These are phyloP conservation scores for Aspergillus melleus DNA, from an alignment of 2,329 filamentous ascomycete genomes.

Conservation along the genomic window DNA sequence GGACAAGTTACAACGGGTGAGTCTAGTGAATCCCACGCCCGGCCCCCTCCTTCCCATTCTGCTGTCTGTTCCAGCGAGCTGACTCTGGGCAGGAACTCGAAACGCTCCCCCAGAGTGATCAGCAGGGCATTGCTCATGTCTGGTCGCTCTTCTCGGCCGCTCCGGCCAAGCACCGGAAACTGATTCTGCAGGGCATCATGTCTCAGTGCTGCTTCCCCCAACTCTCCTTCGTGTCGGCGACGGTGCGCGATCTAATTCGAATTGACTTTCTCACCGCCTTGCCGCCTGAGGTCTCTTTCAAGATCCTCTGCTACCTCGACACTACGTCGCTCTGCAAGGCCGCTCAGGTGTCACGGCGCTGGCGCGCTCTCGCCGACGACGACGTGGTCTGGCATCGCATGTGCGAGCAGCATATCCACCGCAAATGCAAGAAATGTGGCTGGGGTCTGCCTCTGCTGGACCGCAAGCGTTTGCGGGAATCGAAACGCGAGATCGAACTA, in stretches of 20 bases:
- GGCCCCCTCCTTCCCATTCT: not conserved
- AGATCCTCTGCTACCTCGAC: slow-evolving; percentile 89
- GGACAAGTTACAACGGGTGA: slow-evolving; percentile 85
- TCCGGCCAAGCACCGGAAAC: slow-evolving; percentile 85
- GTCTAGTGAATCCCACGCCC: slow-evolving; percentile 30
- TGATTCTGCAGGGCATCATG: slow-evolving; percentile 96
- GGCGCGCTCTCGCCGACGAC: slow-evolving; percentile 89
- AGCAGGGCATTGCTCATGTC: slow-evolving; percentile 93
- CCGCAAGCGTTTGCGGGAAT: slow-evolving; percentile 79
- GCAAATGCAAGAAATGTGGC: slow-evolving; percentile 91
- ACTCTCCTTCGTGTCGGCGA: slow-evolving; percentile 85
- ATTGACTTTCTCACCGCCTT: slow-evolving; percentile 94
- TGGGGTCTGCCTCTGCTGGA: slow-evolving; percentile 92
- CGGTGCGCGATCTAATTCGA: slow-evolving; percentile 90
- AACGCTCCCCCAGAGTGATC: slow-evolving; percentile 76
- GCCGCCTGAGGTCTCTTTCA: slow-evolving; percentile 86
- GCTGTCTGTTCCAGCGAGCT: not conserved
- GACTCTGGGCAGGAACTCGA: slow-evolving; percentile 69
- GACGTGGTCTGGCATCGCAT: slow-evolving; percentile 98
- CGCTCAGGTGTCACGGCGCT: slow-evolving; percentile 85
- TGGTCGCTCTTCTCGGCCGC: slow-evolving; percentile 98
- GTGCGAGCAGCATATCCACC: slow-evolving; percentile 95
- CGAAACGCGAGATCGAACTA: slow-evolving; percentile 80
- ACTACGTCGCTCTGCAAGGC: slow-evolving; percentile 94
- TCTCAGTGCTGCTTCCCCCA: slow-evolving; percentile 98